Conservation (phyloP, 2,329 filamentous ascomycete species). For the Cladophialophora carrionii region DNA sequence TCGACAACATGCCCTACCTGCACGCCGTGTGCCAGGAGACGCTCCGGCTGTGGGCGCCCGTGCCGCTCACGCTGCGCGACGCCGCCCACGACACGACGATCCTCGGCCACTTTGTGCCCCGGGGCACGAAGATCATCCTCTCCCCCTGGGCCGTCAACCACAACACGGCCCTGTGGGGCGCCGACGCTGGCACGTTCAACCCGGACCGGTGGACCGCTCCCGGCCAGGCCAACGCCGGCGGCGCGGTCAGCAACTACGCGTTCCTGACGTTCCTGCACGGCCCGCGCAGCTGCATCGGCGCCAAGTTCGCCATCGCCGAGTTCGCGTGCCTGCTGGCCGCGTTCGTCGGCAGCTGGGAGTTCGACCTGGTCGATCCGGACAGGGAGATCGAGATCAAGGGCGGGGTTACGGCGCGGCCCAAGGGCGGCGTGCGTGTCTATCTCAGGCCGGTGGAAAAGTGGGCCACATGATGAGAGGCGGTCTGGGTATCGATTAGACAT, state of each 20-base stretch:
- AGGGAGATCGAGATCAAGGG: constrained; percentile 67
- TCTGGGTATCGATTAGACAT: too few species aligned
- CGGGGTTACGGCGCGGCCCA: constrained; percentile 72
- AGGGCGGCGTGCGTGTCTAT: constrained; percentile 70
- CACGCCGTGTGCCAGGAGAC: constrained; percentile 78
- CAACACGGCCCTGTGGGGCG: constrained; percentile 71
- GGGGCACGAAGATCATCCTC: constrained; percentile 70
- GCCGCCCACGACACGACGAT: constrained; percentile 68
- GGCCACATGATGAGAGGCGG: constrained; percentile 46
- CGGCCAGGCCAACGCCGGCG: constrained; percentile 61
- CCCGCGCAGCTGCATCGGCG: constrained; percentile 40
- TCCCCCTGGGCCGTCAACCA: constrained; percentile 70
- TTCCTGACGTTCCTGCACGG: constrained; percentile 79
- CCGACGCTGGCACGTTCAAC: constrained; percentile 73
- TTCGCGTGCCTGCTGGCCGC: constrained; percentile 80
- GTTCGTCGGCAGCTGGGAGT: constrained; percentile 73
- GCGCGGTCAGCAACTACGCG: constrained; percentile 72
- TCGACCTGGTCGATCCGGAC: constrained; percentile 65
- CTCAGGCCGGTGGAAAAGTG: constrained; percentile 70
- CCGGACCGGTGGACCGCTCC: constrained; percentile 72
- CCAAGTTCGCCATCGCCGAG: constrained; percentile 68
- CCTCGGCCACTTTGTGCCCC: constrained; percentile 66
- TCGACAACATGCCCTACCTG: constrained; percentile 77
- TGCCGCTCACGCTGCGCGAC: constrained; percentile 70
- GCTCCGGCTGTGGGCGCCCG: constrained; percentile 72